phyloP scores from a whole-genome alignment of 2,329 filamentous ascomycete species.

The Sarocladium brachiariae region DNA sequence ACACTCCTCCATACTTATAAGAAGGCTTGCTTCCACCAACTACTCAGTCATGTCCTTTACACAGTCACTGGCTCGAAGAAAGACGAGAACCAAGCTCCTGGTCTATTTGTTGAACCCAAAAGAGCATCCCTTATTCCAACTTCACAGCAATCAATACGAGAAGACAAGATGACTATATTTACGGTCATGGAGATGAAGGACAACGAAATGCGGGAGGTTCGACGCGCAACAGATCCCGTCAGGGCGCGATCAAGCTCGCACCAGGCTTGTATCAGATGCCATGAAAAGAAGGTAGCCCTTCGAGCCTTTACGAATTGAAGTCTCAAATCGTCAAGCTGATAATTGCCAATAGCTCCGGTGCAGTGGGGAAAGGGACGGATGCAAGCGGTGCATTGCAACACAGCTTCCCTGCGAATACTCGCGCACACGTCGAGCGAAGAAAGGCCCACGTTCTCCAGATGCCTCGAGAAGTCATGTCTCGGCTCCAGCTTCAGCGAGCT shows the following conservation, averaged over 20 bases:
- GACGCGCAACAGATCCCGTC: constrained; percentile 30
- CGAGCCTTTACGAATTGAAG: neutral
- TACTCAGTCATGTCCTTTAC: no score
- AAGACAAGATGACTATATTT: no score
- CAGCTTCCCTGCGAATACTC: constrained; percentile 28
- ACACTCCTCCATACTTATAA: neutral
- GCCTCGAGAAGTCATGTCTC: constrained; percentile 10
- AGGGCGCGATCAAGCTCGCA: constrained; percentile 31
- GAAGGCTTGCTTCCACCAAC: neutral
- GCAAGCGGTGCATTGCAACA: constrained; percentile 26
- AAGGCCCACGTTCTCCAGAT: neutral
- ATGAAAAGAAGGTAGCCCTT: constrained; percentile 30
- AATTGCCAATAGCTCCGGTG: constrained; percentile 25
- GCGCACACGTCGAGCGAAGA: constrained; percentile 23
- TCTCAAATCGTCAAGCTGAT: neutral
- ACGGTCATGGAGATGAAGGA: no score
- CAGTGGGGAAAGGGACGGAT: constrained; percentile 31
- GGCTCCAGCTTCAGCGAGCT: neutral
- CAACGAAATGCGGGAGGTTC: constrained; percentile 30
- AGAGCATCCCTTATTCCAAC: no score
- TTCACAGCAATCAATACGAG: no score
- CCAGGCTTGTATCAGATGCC: constrained; percentile 31
- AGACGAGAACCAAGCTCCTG: neutral
- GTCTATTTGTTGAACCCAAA: neutral
- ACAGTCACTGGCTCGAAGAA: neutral